Conservation (phyloP, 768 basidiomycete species). For the Collybia sordida region DNA sequence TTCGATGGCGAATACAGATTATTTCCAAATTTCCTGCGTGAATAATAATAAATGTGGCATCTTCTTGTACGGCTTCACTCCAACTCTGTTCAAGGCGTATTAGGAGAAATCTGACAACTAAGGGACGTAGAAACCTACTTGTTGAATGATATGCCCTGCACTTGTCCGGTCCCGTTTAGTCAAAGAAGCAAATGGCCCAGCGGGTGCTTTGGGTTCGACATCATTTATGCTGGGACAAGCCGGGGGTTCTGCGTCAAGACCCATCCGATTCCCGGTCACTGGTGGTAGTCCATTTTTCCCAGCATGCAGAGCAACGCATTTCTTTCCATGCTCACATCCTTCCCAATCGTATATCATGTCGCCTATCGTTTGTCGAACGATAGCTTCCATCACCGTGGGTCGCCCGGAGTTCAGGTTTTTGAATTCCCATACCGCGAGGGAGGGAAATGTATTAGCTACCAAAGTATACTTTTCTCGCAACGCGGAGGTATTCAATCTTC, state of each 20-base stretch:
- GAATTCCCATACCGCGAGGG: conserved; percentile 15
- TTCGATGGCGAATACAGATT: conserved; percentile 13
- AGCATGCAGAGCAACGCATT: conserved; percentile 3
- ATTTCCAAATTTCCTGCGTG: conserved; percentile 15
- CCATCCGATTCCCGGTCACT: conserved; percentile 7
- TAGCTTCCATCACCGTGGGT: neutral
- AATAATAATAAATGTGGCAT: conserved; percentile 16
- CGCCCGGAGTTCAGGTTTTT: conserved; percentile 12
- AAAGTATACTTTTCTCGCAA: neutral
- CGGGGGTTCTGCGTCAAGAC: conserved; percentile 1
- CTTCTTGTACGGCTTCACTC: conserved; percentile 13
- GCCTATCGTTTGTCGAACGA: neutral
- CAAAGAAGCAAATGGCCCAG: neutral
- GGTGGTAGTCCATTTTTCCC: neutral
- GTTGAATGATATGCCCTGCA: conserved; percentile 2
- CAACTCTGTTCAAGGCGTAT: conserved; percentile 6
- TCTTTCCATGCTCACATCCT: conserved; percentile 1
- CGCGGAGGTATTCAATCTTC: neutral
- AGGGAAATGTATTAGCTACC: conserved; percentile 3
- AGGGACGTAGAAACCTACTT: neutral
- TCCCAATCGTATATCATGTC: conserved; percentile 2
- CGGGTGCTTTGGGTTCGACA: no score
- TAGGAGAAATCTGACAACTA: neutral
- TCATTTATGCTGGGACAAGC: neutral
- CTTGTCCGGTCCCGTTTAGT: neutral